Conservation (phyloP, 2,329 filamentous ascomycete genomes). For the Pleochaeta shiraiana region DNA sequence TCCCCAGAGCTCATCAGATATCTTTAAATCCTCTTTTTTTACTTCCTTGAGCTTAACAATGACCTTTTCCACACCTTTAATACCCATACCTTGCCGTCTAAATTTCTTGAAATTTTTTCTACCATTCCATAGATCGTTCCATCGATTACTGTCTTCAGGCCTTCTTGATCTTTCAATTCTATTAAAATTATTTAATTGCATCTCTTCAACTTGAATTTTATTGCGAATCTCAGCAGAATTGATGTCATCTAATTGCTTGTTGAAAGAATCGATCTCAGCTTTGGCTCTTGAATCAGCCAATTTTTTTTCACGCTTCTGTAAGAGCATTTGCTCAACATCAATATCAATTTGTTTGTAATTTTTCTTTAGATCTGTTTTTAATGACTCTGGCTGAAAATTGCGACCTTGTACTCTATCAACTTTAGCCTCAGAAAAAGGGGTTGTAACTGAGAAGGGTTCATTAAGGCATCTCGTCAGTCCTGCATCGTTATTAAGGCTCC, state of each 20-base stretch:
- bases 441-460: background rate
- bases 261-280: slow-evolving; percentile 29
- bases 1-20: slow-evolving; percentile 35
- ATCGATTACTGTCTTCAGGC: slow-evolving; percentile 30
- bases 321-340: background rate
- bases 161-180: slow-evolving; percentile 4
- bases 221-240: slow-evolving; percentile 52
- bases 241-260: slow-evolving; percentile 36
- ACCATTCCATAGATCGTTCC: slow-evolving; percentile 84
- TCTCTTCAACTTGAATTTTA: slow-evolving; percentile 55
- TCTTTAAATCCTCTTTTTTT: slow-evolving; percentile 32
- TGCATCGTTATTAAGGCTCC: slow-evolving; percentile 38
- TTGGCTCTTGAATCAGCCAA: background rate
- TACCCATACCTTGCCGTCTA: slow-evolving; percentile 27
- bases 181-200: slow-evolving; percentile 33
- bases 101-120: slow-evolving; percentile 95
- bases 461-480: slow-evolving; percentile 17
- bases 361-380: background rate
- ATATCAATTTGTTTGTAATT: background rate
- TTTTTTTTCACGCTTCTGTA: background rate
- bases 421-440: background rate
- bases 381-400: background rate
- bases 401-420: background rate
- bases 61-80: slow-evolving; percentile 9
- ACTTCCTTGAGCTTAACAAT: slow-evolving; percentile 43